Base-by-base conservation (phyloP, 2,329 filamentous ascomycete genomes). In the Basipetospora chlamydospora region DNA sequence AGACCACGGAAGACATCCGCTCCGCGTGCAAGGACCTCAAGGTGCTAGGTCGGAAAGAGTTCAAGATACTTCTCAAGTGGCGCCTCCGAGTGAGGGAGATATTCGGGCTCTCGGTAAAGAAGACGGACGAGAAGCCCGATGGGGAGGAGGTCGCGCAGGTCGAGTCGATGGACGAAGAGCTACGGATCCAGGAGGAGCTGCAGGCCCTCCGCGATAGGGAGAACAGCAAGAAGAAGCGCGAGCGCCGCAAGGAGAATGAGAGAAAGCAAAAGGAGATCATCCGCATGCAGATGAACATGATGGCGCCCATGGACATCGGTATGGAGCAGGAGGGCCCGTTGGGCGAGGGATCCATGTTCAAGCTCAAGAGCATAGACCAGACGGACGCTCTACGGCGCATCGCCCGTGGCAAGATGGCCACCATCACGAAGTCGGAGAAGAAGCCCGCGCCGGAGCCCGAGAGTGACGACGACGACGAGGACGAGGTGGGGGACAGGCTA, bases 221-320 rank as follows among this genome's bases (percentile, higher is more conserved):
- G 44, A 73, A 61, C 29, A 57, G 78, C 16, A 77, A 77, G 47
- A 88, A 77, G 57, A 92, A 86, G 61, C 80, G 85, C 47, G 82
- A 93, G 49, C 75, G 80, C 46, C 72, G 87, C 44, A 82, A 71
- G 48, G 86, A 93, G 41, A 98, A 98, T 45, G 90, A 98, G 57
- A 77, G 77, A 56, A 96, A 93, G 58, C 83, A 90, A 47, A 90
- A 83, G 47, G 90, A 96, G 45, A 85, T 96, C 41, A 69, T 93
- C n/a, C 77, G 90, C 23, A 80, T 98, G 80, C 90, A 98, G 57
- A 76, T 98, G 64, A 80, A 95, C 60, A 98, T 98, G 90, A 80
- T 79, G 2, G 82, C 86, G 1, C 90, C 90, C 6, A 90, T 85
- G 67, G 90, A 98, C 44, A 94, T 98, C 43, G 90, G 90, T 49